Evolutionary conservation across 2,329 filamentous ascomycete species (phyloP).

Genomic region (Phyllachora maydis): DNA sequence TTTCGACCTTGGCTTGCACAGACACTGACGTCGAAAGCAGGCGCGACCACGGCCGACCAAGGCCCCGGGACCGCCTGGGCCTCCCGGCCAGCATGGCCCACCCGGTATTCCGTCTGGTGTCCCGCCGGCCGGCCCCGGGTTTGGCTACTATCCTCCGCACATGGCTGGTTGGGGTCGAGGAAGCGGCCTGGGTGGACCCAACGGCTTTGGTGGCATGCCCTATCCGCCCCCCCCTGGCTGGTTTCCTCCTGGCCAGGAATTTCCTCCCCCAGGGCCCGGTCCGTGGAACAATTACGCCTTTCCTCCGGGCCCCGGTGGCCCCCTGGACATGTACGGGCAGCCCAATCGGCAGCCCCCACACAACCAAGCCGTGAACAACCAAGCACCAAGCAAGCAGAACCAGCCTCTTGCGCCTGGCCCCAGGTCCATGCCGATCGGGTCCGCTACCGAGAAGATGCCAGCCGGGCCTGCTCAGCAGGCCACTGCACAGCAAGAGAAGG

Average conservation of each 20-base stretch:
- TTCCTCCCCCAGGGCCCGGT: conserved; percentile 41
- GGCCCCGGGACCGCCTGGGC: conserved; percentile 10
- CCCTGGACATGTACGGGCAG: conserved; percentile 8
- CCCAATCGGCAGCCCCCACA: conserved; percentile 6
- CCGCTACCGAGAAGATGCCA: conserved; percentile 24
- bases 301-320: conserved; percentile 23
- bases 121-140: conserved; percentile 9
- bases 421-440: conserved; percentile 30
- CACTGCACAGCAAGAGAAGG: conserved; percentile 6
- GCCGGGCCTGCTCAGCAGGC: conserved; percentile 20
- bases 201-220: conserved; percentile 41
- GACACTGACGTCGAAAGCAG: conserved; percentile 6
- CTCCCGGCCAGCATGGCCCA: conserved; percentile 10
- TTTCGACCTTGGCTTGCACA: no score
- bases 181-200: conserved; percentile 12
- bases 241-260: conserved; percentile 60
- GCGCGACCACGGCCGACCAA: conserved; percentile 15
- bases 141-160: conserved; percentile 9
- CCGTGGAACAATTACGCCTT: conserved; percentile 38
- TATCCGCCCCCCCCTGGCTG: conserved; percentile 62
- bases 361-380: conserved; percentile 11
- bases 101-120: conserved; percentile 6
- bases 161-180: conserved; percentile 11
- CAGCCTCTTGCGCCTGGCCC: conserved; percentile 8
- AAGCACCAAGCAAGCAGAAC: conserved; percentile 7